Base-by-base conservation (phyloP, 805 yeast species). In the Debaryomyces hansenii region DNA sequence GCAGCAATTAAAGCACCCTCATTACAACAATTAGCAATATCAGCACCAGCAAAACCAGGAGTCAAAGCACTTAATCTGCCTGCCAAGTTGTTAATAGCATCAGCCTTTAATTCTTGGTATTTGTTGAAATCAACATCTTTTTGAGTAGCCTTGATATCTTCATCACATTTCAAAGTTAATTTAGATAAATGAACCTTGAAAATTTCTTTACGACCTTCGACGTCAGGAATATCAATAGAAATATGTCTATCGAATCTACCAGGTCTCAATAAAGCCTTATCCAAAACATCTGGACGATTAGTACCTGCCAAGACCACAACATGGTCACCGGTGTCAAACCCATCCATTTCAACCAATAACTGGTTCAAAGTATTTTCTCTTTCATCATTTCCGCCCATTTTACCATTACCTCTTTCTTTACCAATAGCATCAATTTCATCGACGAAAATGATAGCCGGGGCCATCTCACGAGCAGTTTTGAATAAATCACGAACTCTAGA, bases 371-470 rank as follows among this genome's bases (percentile, higher is more conserved):
- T 91, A 39, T 90, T 86, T 67, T 91, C 97, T 65, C 96, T 84
- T 73, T 90, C 97, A 66, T 90, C 97, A 60, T 90, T 89, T 45
- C 96, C 95, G 36, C 87, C 83, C 63, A 84, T 77, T 56, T 78
- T 78, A 31, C 87, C 87, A 56, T 85, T 84, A 34, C 79, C 75
- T 73, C 94, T 79, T 48, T 84, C 86, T 67, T 87, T 89, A 62
- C 97, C 97, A 62, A 90, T 91, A 16, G 97, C 97, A 74, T 90
- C 97, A 58, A 90, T 91, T 70, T 90, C 97, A 71, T 90, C 97
- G 42, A 90, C 89, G 63, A 90, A 90, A 44, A 90, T 84, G 57
- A 90, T 90, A 2, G 95, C 78, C 5, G 97, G 97, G 0, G 96
- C 94, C 74, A 82, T 85, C 52, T 86, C 87, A 59, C 96, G 79